phyloP scores from a whole-genome alignment of 306 rosid species.

The Sicyos edulis region DNA sequence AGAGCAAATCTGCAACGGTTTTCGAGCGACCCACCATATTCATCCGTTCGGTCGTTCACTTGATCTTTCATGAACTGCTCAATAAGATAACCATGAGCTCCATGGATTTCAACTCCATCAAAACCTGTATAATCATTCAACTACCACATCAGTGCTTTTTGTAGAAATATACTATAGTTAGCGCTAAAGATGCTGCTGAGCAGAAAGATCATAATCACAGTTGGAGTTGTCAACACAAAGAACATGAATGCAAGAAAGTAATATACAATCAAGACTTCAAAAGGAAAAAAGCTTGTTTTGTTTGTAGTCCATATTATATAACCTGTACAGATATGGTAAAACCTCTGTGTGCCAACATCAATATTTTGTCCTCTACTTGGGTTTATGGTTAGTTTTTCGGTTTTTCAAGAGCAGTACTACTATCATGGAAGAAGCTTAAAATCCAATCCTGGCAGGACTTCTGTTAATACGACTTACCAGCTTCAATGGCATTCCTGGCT shows the following conservation, averaged over 20 bases:
- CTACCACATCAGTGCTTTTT: slow-evolving; percentile 1
- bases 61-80: slow-evolving; percentile 37
- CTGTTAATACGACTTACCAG: slow-evolving; percentile 39
- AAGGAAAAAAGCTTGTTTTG: not conserved
- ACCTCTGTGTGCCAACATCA: not conserved
- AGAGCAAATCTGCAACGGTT: slow-evolving; percentile 62
- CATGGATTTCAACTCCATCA: slow-evolving; percentile 47
- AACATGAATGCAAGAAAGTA: not conserved
- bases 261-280: too few species aligned
- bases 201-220: not conserved
- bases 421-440: slow-evolving; percentile 5
- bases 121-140: slow-evolving; percentile 26
- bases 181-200: not conserved
- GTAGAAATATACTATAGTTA: not conserved
- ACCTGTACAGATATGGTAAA: not conserved
- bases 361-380: not conserved
- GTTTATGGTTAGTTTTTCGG: not conserved
- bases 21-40: slow-evolving; percentile 42
- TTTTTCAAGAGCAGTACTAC: not conserved
- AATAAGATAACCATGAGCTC: slow-evolving; percentile 34
- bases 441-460: not conserved
- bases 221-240: not conserved
- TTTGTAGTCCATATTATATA: not conserved
- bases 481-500: slow-evolving; percentile 63
- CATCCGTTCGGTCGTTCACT: slow-evolving; percentile 34